phyloP scores from a whole-genome alignment of 2,329 filamentous ascomycete species.

The Cladophialophora yegresii region DNA sequence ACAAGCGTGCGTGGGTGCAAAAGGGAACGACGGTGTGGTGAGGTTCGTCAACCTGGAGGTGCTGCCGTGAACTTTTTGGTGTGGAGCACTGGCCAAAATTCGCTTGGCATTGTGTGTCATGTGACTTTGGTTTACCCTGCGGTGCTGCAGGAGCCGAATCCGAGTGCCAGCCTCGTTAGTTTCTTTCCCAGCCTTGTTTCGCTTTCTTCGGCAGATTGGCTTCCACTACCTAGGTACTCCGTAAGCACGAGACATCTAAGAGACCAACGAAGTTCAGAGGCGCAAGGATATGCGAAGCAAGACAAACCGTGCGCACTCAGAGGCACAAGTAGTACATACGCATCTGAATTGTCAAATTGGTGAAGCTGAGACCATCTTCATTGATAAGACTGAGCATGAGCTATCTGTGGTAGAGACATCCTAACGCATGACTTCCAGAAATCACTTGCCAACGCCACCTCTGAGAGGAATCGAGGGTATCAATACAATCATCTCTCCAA shows the following conservation, averaged over 20 bases:
- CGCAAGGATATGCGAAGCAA: not conserved
- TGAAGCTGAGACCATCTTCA: constrained; percentile 18
- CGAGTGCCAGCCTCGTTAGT: constrained; percentile 1
- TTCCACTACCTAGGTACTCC: not conserved
- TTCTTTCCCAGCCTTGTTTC: not conserved
- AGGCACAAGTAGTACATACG: not conserved
- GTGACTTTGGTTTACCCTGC: not conserved
- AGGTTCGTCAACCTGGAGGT: not conserved
- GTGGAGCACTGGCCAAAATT: constrained; percentile 16
- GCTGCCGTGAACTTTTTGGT: constrained; percentile 10
- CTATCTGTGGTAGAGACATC: constrained; percentile 37
- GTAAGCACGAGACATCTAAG: not conserved
- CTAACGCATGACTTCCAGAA: not conserved
- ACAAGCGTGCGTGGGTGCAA: constrained; percentile 30
- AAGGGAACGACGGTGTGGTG: constrained; percentile 26
- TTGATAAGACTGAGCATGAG: constrained; percentile 33
- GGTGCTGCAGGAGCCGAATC: not conserved
- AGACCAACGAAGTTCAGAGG: not conserved
- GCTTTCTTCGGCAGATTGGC: not conserved
- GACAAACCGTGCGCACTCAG: too few relatives aligned
- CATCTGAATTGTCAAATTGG: not conserved
- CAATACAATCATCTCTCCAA: constrained; percentile 20
- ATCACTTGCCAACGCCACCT: constrained; percentile 17
- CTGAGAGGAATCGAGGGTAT: constrained; percentile 27
- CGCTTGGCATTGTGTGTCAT: constrained; percentile 22